A percentile compares a stretch with the other conserved stretches of the same genome.
phyloP scores from a whole-genome alignment of 1,284 basidiomycete genomes.

The Somion occarium region DNA sequence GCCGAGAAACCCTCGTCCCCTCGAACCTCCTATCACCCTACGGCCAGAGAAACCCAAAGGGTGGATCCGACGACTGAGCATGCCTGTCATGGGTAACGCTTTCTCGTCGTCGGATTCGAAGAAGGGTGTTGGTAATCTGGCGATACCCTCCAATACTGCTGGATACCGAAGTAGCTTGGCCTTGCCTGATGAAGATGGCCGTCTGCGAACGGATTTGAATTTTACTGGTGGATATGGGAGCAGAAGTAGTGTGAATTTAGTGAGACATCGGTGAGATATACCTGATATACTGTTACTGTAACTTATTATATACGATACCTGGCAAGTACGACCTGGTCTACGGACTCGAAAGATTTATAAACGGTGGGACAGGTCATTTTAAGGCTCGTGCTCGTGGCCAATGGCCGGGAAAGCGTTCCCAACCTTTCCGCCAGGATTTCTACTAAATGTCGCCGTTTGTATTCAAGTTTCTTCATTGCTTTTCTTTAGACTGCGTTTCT shows the following conservation, averaged over 20 bases:
- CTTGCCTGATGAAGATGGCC: slow-evolving; percentile 24
- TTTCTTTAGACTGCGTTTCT: no score
- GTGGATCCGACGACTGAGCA: slow-evolving; percentile 73
- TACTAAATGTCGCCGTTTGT: no score
- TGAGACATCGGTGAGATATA: background rate
- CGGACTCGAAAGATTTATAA: no score
- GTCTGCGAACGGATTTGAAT: slow-evolving; percentile 16
- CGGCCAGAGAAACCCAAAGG: slow-evolving; percentile 55
- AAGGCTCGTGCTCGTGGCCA: no score
- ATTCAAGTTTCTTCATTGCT: no score
- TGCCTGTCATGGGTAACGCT: slow-evolving; percentile 59
- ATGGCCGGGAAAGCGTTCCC: no score
- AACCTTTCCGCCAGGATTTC: no score
- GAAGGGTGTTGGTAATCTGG: slow-evolving; percentile 28
- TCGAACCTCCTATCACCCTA: slow-evolving; percentile 35
- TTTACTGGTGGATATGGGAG: background rate
- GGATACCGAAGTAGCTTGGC: slow-evolving; percentile 23
- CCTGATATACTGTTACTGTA: no score
- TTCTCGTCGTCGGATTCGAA: slow-evolving; percentile 40
- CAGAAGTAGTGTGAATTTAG: background rate
- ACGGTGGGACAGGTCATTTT: no score
- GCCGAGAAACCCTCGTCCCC: slow-evolving; percentile 36
- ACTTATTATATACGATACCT: no score
- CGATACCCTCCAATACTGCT: background rate
- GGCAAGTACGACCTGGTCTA: no score